Evolutionary conservation across 345 rosid species (phyloP), one percentile per base, ranked within the genome.

Genomic region (Populus euphratica): DNA sequence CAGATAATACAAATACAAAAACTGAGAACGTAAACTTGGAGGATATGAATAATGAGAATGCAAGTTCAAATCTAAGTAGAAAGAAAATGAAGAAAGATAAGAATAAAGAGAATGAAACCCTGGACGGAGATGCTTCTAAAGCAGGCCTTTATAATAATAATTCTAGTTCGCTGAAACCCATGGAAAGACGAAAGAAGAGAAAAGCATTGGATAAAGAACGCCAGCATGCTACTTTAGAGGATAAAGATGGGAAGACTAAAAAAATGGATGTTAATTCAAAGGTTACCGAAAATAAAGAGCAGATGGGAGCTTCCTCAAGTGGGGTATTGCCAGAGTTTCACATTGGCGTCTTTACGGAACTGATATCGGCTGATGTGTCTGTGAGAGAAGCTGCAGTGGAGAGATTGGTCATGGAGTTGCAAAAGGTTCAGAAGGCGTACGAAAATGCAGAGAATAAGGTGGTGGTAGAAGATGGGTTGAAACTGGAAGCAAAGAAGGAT

Each of bases 181-280:
- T 96, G 99, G 95, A 96, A 89, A 89, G 89, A 73, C 85, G 74
- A 80, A 96, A 96, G 89, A 90, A 86, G 73, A 84, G 97, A 68
- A 94, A 89, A 86, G 85, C 88, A 63, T 73, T 91, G 52, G 99
- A 92, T 76, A 94, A 94, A 76, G 89, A 88, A 87, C 83, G 91
- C 64, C 91, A 73, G 79, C 87, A 74, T 20, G 68, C 82, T 39
- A 74, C 86, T 1, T 77, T 69, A 29, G 87, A 81, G 43, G 75
- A 65, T 3, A 65, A 83, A 20, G 87, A 66, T 39, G 35, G 81
- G 21, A 83, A 69, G 54, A 80, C 82, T 10, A 87, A 83, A 21
- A 44, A 25, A 43, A 25, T 17, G 54, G 81, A 16, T 59, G 61
- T 66, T 21, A 84, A 73, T 47, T 66, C 81, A 0, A 80, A 80